A percentile compares a stretch with the other conserved stretches of the same genome.
Evolutionary conservation across 495 filamentous ascomycete species (phyloP).

Genomic region (Penicillium subrubescens): DNA sequence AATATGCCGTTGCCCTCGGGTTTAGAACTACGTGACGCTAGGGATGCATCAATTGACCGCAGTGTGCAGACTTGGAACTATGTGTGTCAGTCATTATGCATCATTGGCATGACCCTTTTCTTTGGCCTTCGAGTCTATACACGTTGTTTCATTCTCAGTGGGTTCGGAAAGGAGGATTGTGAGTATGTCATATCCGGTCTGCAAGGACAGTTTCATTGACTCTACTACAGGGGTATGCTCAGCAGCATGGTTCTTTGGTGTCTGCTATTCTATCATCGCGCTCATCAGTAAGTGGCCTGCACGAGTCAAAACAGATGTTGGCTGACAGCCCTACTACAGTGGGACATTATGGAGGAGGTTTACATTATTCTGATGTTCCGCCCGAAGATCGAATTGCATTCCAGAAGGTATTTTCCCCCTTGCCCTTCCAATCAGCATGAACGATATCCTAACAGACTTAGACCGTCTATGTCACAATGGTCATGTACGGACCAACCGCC

Average conservation of each 20-base stretch:
- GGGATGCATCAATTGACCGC: conserved; percentile 14
- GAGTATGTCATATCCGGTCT: conserved; percentile 1
- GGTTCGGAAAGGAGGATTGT: conserved; percentile 34
- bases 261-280: conserved; percentile 30
- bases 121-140: conserved; percentile 29
- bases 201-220: neutral
- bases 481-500: conserved; percentile 46
- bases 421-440: neutral
- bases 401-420: neutral
- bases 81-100: conserved; percentile 32
- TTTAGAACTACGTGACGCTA: neutral
- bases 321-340: conserved; percentile 18
- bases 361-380: neutral
- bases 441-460: neutral
- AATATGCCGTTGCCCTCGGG: neutral
- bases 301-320: neutral
- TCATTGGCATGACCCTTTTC: conserved; percentile 28
- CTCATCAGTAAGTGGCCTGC: conserved; percentile 25
- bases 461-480: conserved; percentile 35
- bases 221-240: conserved; percentile 7
- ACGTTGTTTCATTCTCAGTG: conserved; percentile 25
- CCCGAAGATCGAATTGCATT: neutral
- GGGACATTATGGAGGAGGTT: conserved; percentile 32
- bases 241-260: conserved; percentile 24
- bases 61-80: conserved; percentile 31